A percentile compares a stretch with the other conserved stretches of the same genome.
phyloP scores from a whole-genome alignment of 192 early-diverging fungal genomes.

The Spizellomyces sp. region DNA sequence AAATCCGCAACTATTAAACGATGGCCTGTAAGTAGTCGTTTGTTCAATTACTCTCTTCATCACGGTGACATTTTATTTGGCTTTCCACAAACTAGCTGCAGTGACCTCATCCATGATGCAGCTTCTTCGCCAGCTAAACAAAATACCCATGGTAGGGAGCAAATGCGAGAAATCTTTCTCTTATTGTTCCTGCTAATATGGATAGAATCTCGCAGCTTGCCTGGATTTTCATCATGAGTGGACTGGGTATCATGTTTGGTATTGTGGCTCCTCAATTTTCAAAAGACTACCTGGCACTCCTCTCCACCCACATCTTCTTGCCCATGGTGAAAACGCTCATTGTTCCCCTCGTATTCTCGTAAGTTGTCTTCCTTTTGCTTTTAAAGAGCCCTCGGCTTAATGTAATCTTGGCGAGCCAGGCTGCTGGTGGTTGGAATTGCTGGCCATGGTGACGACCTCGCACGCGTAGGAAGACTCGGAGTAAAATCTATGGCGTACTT shows the following conservation, averaged over 20 bases:
- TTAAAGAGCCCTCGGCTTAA: no score
- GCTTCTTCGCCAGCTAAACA: no score
- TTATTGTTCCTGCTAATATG: no score
- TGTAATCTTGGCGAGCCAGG: not conserved
- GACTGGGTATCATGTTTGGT: conserved; percentile 35
- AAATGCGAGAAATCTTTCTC: no score
- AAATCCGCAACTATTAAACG: no score
- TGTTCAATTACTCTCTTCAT: no score
- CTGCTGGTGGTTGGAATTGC: conserved; percentile 72
- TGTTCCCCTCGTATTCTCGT: conserved; percentile 72
- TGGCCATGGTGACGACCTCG: conserved; percentile 69
- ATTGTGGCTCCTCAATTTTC: conserved; percentile 30
- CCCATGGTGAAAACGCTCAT: conserved; percentile 46
- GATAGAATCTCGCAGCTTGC: not conserved
- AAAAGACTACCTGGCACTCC: conserved; percentile 32
- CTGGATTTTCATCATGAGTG: conserved; percentile 13
- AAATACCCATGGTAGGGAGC: no score
- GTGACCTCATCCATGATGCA: no score
- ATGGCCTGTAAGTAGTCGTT: no score
- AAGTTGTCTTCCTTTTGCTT: not conserved
- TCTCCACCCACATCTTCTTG: conserved; percentile 39
- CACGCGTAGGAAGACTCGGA: conserved; percentile 58
- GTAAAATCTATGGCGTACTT: conserved; percentile 74
- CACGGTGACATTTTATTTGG: no score
- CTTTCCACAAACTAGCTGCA: no score